Base-by-base conservation (phyloP, 805 yeast genomes). In the Cyberlindnera meyerae region DNA sequence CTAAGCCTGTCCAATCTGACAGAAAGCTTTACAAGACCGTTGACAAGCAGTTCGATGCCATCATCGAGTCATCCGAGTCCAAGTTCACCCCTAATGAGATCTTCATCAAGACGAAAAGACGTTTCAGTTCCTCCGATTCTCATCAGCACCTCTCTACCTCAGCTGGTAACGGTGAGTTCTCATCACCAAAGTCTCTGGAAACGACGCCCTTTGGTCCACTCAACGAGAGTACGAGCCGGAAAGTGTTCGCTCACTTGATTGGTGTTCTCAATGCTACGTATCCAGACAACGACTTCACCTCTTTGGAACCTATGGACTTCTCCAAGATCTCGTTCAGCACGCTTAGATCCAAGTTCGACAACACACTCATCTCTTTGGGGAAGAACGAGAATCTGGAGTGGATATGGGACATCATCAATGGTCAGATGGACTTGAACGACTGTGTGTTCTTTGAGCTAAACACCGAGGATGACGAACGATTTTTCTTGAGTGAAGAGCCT, bases 261-360 rank as follows among this genome's bases (percentile, higher is more conserved):
- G 93, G 95, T 1, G 88, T 89, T 24, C 68, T 93, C 36, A 93
- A 93, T 58, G 84, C 94, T 7, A 81, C 94, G 5, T 90, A 85
- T 55, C 97, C 98, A 1, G 98, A 93, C 58, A 96, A 93, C 54
- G 98, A 93, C 55, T 93, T 90, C 52, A 74, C 94, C 11, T 73
- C 82, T 18, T 72, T 93, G 44, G 87, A 85, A 54, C 98, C 98
- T 2, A 68, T 39, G 42, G 81, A 78, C 57, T 83, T 83, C 59
- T 62, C 68, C 27, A 73, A 84, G n/a, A 44, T 52, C 11, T 74
- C 59, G 35, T 60, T 52, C 45, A 64, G 57, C 56, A 76, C 68
- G 39, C 71, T 77, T 47, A 75, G 76, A 41, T 69, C 79, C 21
- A 75, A 79, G 37, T 80, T 93, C 53, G 87, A 88, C 58, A 85